Conservation (phyloP, 1,284 basidiomycete genomes). For the Malassezia cuniculi region DNA sequence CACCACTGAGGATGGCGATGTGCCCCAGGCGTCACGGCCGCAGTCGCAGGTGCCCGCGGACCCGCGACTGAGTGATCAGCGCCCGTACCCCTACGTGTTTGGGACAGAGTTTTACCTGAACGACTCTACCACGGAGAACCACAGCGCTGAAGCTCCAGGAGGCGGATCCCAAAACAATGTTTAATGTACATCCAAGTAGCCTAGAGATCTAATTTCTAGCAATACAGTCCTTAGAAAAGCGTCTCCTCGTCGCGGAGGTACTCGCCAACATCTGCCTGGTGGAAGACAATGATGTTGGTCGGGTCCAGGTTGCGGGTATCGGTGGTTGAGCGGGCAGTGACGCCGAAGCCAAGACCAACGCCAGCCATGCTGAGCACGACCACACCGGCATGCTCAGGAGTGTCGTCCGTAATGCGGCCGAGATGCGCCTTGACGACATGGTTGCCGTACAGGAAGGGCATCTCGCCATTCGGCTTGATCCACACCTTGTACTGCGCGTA, state of each 20-base stretch:
- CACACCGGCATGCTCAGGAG: slow-evolving; percentile 95
- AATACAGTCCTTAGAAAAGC: slow-evolving; percentile 25
- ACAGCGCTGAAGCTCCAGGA: too few relatives aligned
- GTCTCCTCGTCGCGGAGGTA: slow-evolving; percentile 41
- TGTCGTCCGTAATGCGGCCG: slow-evolving; percentile 97
- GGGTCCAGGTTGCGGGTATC: slow-evolving; percentile 96
- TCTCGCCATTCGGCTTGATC: slow-evolving; percentile 98
- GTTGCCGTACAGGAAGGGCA: slow-evolving; percentile 97
- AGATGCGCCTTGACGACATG: slow-evolving; percentile 97
- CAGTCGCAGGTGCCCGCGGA: too few relatives aligned
- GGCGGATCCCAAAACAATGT: too few relatives aligned
- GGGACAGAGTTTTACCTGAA: too few relatives aligned
- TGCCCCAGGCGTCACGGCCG: too few relatives aligned
- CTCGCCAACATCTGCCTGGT: slow-evolving; percentile 59
- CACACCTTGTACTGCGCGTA: slow-evolving; percentile 98
- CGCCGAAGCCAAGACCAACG: slow-evolving; percentile 84
- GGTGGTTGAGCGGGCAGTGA: slow-evolving; percentile 84
- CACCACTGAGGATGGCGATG: too few relatives aligned
- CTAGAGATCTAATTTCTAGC: too few relatives aligned
- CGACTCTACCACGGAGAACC: too few relatives aligned
- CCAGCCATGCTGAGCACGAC: slow-evolving; percentile 93
- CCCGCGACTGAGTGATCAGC: too few relatives aligned
- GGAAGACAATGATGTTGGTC: slow-evolving; percentile 95
- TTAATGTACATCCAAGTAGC: too few relatives aligned
- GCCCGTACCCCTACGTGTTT: too few relatives aligned